Evolutionary conservation across 306 rosid genomes (phyloP), one percentile per base, ranked within the genome.

Genomic region (Malus fusca): DNA sequence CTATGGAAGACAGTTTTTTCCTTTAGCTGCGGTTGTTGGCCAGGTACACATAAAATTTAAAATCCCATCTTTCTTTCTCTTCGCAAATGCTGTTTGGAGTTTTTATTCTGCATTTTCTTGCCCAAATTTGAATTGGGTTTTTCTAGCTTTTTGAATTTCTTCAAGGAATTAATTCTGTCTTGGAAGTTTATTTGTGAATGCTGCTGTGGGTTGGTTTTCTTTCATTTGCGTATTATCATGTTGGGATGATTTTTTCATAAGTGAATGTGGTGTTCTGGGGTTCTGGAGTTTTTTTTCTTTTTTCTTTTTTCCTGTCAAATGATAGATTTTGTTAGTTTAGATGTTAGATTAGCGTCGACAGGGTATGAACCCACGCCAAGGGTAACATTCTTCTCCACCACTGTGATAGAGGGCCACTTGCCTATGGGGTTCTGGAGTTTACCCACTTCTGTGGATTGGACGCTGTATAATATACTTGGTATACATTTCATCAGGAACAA

Each of bases 1-100:
- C 70, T 94, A 85, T 76, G 98, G 98, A 60, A 82, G 97, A 42
- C 93, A 86, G 78, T 94, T 62, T 77, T 94, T 94, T 53, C 98
- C 98, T 37, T 90, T 95, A 37, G 98, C 98, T 42, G 98, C 98
- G 44, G 98, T 95, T 77, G 90, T 95, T 23, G 98, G 97, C 81
- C 98, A 92, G 77, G 98, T 94, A 87, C 5, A 17, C 52, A 4
- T 4, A 46, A 46, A 14, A 46, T 14, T 4, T 44, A 13, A 46
- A 13, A 3, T n/a, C 48, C 31, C 70, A 13, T 58, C 15, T 46
- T 66, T 71, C 37, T 74, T 12, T 78, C 46, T 63, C 65, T 53
- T 12, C n/a, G 11, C 40, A 59, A 30, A 26, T 42, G 64, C 10
- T 46, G 6, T 8, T 71, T 78, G 28, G 15, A 59, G 46, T 30